Evolutionary conservation across 78 protist species (phyloP).

Genomic region (Creolimax fragrantissima): DNA sequence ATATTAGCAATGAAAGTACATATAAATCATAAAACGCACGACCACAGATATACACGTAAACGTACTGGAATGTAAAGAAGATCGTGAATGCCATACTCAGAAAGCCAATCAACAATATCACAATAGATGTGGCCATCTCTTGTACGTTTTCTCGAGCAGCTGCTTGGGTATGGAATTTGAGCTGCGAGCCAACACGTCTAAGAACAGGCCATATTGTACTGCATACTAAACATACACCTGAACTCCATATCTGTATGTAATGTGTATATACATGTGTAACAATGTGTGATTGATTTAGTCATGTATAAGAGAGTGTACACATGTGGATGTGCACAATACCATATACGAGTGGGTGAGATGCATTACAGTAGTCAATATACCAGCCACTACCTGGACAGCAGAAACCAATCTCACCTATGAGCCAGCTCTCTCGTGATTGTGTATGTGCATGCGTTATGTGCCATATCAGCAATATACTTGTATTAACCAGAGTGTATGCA

Average conservation of each 20-base stretch:
- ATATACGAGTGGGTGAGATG: background rate
- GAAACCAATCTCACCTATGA: too few relatives aligned
- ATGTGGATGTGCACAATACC: background rate
- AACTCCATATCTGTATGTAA: background rate
- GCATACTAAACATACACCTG: background rate
- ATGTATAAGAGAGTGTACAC: background rate
- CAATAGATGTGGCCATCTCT: background rate
- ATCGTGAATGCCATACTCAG: background rate
- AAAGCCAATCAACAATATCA: background rate
- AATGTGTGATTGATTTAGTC: background rate
- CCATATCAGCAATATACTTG: too few relatives aligned
- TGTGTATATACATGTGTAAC: background rate
- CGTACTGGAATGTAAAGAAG: background rate
- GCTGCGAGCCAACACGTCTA: background rate
- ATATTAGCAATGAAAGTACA: too few relatives aligned
- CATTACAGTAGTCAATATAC: too few relatives aligned
- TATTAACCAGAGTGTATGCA: too few relatives aligned
- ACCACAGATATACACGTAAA: background rate
- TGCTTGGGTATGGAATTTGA: background rate
- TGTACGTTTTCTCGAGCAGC: background rate
- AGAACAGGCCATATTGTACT: background rate
- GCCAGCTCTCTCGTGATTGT: too few relatives aligned
- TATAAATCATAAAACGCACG: background rate
- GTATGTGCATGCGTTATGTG: background rate
- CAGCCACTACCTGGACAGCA: too few relatives aligned